Percentiles rank a stretch among this genome's conserved stretches.
phyloP scores from a whole-genome alignment of 2,329 filamentous ascomycete species.

The Coniella lustricola region DNA sequence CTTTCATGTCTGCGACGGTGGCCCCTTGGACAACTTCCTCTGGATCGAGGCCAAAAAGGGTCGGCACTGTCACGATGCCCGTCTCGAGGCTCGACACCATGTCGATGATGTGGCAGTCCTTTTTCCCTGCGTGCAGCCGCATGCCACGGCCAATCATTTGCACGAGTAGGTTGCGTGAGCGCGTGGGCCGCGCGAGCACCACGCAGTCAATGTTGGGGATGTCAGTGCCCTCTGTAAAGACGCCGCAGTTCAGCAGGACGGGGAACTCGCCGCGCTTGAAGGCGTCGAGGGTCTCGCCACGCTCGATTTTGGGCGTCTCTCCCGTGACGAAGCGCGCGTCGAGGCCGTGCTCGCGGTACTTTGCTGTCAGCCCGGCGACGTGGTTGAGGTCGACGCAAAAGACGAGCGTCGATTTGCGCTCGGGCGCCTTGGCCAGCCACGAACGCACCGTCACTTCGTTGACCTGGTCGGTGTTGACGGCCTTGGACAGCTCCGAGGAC shows the following conservation, averaged over 20 bases:
- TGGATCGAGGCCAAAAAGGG: slow-evolving; percentile 87
- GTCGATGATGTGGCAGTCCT: slow-evolving; percentile 90
- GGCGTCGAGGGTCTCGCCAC: slow-evolving; percentile 62
- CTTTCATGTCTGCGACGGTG: slow-evolving; percentile 53
- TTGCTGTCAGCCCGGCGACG: slow-evolving; percentile 64
- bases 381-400: slow-evolving; percentile 92
- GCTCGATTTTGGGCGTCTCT: slow-evolving; percentile 62
- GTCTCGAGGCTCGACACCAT: slow-evolving; percentile 82
- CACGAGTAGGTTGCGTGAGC: slow-evolving; percentile 84
- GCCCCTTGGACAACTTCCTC: slow-evolving; percentile 65
- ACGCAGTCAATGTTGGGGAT: slow-evolving; percentile 97
- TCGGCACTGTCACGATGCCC: slow-evolving; percentile 85
- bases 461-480: slow-evolving; percentile 71
- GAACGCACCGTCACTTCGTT: slow-evolving; percentile 82
- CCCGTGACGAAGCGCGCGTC: slow-evolving; percentile 86
- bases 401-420: slow-evolving; percentile 76
- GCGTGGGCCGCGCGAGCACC: slow-evolving; percentile 77
- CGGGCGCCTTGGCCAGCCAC: slow-evolving; percentile 71
- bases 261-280: slow-evolving; percentile 75
- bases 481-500: slow-evolving; percentile 65
- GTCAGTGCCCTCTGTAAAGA: slow-evolving; percentile 96
- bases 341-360: slow-evolving; percentile 69
- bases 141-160: slow-evolving; percentile 98
- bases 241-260: slow-evolving; percentile 87
- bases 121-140: slow-evolving; percentile 71